A percentile compares a stretch with the other conserved stretches of the same genome.
These are phyloP conservation scores for Pulicaria dysenterica DNA, from an alignment of 129 eudicot species.

Conservation along the genomic window DNA sequence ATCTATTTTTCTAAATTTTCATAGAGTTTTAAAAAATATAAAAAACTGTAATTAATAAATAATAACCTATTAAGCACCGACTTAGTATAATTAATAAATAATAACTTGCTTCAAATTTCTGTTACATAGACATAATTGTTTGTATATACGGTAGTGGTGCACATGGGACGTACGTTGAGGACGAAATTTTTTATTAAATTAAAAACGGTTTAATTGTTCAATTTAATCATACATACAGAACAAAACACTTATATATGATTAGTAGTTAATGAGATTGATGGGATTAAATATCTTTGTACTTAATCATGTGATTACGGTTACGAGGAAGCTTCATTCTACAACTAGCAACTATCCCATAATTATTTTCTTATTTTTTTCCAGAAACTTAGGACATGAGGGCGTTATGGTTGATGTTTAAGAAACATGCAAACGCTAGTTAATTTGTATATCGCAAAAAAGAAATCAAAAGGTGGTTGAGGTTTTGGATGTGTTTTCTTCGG, in stretches of 20 bases:
- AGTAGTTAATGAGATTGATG: slow-evolving; percentile 24
- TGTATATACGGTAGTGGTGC: slow-evolving; percentile 16
- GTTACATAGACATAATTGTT: not conserved
- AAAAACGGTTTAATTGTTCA: not conserved
- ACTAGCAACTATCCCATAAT: slow-evolving; percentile 11
- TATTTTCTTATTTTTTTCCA: no score
- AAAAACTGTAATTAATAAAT: no score
- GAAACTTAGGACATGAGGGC: no score
- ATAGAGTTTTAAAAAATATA: not conserved
- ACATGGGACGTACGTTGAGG: slow-evolving; percentile 21
- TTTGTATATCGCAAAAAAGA: no score
- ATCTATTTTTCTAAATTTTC: not conserved
- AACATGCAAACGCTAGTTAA: no score
- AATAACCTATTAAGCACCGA: not conserved
- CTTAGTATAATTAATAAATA: not conserved
- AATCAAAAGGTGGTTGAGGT: no score
- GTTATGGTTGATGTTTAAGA: no score
- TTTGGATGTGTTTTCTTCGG: no score
- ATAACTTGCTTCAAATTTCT: not conserved
- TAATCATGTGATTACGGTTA: slow-evolving; percentile 19
- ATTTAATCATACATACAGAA: not conserved
- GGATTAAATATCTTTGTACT: slow-evolving; percentile 28
- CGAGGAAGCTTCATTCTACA: slow-evolving; percentile 23
- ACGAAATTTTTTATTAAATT: not conserved
- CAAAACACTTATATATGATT: slow-evolving; percentile 7